phyloP scores from a whole-genome alignment of 78 protist genomes.

The Dictyostelium citrinum region DNA sequence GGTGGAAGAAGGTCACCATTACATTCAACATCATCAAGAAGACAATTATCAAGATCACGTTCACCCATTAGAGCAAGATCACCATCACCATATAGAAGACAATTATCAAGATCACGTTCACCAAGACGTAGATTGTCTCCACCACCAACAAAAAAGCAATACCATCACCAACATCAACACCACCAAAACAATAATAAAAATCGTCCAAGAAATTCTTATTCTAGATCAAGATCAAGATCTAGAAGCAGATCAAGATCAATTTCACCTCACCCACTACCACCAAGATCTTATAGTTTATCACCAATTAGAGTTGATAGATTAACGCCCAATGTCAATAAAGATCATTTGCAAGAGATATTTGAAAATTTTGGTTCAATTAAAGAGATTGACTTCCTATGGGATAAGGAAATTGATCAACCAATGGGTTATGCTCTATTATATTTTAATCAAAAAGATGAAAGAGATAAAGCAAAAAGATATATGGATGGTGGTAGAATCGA shows the following conservation, averaged over 20 bases:
- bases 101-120: background rate
- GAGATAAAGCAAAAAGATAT: slow-evolving; percentile 53
- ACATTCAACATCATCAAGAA: background rate
- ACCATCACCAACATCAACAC: background rate
- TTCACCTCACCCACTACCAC: slow-evolving; percentile 2
- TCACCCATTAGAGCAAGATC: slow-evolving; percentile 9
- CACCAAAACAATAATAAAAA: background rate
- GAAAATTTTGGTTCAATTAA: slow-evolving; percentile 19
- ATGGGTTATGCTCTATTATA: slow-evolving; percentile 39
- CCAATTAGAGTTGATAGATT: slow-evolving; percentile 57
- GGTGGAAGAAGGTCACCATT: background rate
- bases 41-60: slow-evolving; percentile 20
- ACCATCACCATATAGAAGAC: background rate
- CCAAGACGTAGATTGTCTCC: background rate
- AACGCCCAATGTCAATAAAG: slow-evolving; percentile 51
- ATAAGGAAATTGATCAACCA: slow-evolving; percentile 18
- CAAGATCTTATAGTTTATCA: slow-evolving; percentile 28
- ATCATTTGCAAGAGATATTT: slow-evolving; percentile 23
- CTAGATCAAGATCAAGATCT: slow-evolving; percentile 17
- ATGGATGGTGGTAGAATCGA: slow-evolving; percentile 54
- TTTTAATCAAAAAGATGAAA: slow-evolving; percentile 22
- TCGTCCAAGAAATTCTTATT: background rate
- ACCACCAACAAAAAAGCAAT: background rate
- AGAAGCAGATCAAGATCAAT: background rate
- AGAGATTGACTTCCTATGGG: background rate